These are phyloP conservation scores for Peronospora belbahrii DNA, from an alignment of 352 stramenopile genomes.

Conservation along the genomic window DNA sequence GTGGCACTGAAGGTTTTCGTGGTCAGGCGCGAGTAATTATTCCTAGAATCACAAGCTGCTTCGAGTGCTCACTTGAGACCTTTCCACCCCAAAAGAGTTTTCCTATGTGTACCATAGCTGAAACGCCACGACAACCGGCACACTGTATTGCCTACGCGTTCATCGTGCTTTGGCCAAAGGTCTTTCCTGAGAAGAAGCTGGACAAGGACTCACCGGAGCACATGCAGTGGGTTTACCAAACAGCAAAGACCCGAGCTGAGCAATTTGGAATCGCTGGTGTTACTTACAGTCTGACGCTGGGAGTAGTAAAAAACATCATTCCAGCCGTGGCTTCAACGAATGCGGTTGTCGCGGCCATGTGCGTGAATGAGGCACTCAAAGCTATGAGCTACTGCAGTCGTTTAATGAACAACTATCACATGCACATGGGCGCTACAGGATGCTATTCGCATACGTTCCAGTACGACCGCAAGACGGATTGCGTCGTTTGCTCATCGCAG, in stretches of 20 bases:
- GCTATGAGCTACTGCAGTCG: slow-evolving; percentile 93
- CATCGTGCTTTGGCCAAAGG: slow-evolving; percentile 91
- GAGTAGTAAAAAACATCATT: slow-evolving; percentile 99
- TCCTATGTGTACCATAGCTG: slow-evolving; percentile 96
- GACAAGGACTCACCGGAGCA: slow-evolving; percentile 94
- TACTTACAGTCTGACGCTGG: slow-evolving; percentile 95
- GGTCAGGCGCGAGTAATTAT: slow-evolving; percentile 97
- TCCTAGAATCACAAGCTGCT: slow-evolving; percentile 95
- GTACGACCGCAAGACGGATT: slow-evolving; percentile 90
- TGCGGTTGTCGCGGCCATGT: slow-evolving; percentile 92
- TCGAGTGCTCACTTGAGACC: slow-evolving; percentile 96
- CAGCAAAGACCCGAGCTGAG: slow-evolving; percentile 84
- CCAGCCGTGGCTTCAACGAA: slow-evolving; percentile 96
- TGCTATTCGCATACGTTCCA: slow-evolving; percentile 96
- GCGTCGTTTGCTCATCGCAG: slow-evolving; percentile 80
- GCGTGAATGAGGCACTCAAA: slow-evolving; percentile 96
- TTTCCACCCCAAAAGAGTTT: slow-evolving; percentile 95
- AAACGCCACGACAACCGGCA: slow-evolving; percentile 94
- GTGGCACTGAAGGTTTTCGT: slow-evolving; percentile 95
- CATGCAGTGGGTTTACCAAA: slow-evolving; percentile 97
- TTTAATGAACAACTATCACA: slow-evolving; percentile 97
- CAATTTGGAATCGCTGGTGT: slow-evolving; percentile 93
- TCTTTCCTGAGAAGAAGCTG: slow-evolving; percentile 92
- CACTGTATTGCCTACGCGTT: slow-evolving; percentile 98
- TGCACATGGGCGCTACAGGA: slow-evolving; percentile 94